Base-by-base conservation (phyloP, 441 rosid species). In the Gossypium armourianum region DNA sequence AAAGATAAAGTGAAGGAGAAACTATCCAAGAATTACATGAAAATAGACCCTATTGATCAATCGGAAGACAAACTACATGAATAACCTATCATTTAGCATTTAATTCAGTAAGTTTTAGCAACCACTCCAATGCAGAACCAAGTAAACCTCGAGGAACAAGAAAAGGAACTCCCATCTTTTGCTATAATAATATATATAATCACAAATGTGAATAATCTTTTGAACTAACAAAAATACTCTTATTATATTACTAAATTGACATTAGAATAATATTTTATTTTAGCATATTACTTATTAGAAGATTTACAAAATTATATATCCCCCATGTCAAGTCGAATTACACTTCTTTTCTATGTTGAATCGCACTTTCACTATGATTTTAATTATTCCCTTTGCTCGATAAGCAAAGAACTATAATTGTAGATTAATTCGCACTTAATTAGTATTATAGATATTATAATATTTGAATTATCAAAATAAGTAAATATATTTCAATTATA, bases 81-180 rank as follows among this genome's bases (percentile, higher is more conserved):
- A 49, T 49, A 49, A 49, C 13, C 6, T 3, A 49, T 65, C 13
- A 49, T 3, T 21, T 50, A 67, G 28, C 58, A 24, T 66, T 13
- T 24, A 24, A 26, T 49, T 23, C 15, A 26, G 70, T 49, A 66
- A 50, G 12, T 10, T 24, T 67, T 50, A 50, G 58, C 59, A 24
- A 50, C 21, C 70, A 50, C 45, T 66, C 43, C 58, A 66, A 24
- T 24, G 20, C n/a, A 66, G 59, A 66, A 26, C 19, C 28, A 8
- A 66, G 53, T 12, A 9, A 40, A 20, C 28, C 53, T 40, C 5
- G n/a, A 40, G 68, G 26, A 43, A 53, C 13, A 57, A 64, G 52
- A 68, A 15, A 10, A 36, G 36, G 20, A 62, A 62, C 7, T n/a
- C 43, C 24, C 8, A 16, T 17, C 13, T 32, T 17, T 53, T 62